Conservation (phyloP, 495 filamentous ascomycete genomes). For the Durotheca rogersii region DNA sequence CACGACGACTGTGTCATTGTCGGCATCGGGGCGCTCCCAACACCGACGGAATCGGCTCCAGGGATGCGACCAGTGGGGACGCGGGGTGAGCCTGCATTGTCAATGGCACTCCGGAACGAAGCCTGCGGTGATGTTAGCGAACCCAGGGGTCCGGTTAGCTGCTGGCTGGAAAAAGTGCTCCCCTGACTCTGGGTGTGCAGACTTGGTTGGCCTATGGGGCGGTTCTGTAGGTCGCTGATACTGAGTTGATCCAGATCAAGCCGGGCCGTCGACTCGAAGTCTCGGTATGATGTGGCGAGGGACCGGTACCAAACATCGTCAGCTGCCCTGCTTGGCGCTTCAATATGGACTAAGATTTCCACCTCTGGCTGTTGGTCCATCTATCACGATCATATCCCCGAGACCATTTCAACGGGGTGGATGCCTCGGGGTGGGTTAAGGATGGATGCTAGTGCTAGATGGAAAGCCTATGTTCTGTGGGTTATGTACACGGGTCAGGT, state of each 20-base stretch:
- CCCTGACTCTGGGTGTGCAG: conserved; percentile 6
- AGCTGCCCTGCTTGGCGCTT: conserved; percentile 58
- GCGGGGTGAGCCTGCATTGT: conserved; percentile 47
- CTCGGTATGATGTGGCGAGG: conserved; percentile 60
- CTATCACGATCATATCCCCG: conserved; percentile 13
- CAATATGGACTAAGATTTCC: conserved; percentile 70
- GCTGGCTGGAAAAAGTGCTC: neutral
- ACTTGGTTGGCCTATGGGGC: neutral
- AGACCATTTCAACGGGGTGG: neutral
- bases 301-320: conserved; percentile 66
- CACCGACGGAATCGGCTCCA: conserved; percentile 1
- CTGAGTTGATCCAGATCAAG: conserved; percentile 4
- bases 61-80: conserved; percentile 18
- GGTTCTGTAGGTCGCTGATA: neutral
- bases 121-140: conserved; percentile 32
- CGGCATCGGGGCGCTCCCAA: conserved; percentile 7
- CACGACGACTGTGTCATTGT: conserved; percentile 34
- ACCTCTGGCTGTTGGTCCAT: conserved; percentile 39
- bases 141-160: conserved; percentile 8
- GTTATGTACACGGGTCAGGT: no score
- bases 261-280: conserved; percentile 49
- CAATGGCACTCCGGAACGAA: conserved; percentile 47
- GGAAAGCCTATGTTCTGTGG: no score
- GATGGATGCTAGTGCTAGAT: neutral
- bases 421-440: no score